Evolutionary conservation across 768 basidiomycete genomes (phyloP).

Genomic region (Trametes maxima): DNA sequence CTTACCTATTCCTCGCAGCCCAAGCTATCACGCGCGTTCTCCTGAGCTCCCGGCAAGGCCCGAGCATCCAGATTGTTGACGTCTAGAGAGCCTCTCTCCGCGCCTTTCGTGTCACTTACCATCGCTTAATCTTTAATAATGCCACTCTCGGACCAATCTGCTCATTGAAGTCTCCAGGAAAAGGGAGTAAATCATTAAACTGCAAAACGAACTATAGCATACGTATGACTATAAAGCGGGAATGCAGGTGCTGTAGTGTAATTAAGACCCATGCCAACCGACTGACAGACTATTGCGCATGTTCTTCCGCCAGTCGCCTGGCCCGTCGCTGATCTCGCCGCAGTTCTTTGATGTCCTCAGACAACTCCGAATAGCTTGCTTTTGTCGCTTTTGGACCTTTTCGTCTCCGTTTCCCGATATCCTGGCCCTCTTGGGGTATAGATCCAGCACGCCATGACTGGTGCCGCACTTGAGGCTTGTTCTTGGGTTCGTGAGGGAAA

Average conservation of each 20-base stretch:
- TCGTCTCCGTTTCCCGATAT: slow-evolving; percentile 57
- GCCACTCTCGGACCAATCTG: not conserved
- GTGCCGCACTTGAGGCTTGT: slow-evolving; percentile 65
- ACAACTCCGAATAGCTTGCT: slow-evolving; percentile 41
- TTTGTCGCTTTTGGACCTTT: slow-evolving; percentile 29
- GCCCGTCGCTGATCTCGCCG: slow-evolving; percentile 34
- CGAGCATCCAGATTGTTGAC: slow-evolving; percentile 88
- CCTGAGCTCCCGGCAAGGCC: slow-evolving; percentile 84
- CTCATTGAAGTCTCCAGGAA: not conserved
- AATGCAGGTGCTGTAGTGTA: not conserved
- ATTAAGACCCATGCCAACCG: no score
- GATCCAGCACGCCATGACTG: slow-evolving; percentile 39
- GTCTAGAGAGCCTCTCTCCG: slow-evolving; percentile 40
- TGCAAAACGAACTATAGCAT: not conserved
- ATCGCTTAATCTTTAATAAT: not conserved
- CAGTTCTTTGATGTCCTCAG: slow-evolving; percentile 43
- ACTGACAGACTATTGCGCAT: not conserved
- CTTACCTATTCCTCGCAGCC: slow-evolving; percentile 41
- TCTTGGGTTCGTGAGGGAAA: slow-evolving; percentile 90
- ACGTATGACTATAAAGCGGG: not conserved
- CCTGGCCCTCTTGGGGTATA: slow-evolving; percentile 41
- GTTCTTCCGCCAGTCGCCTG: slow-evolving; percentile 1
- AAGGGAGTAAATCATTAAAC: slow-evolving; percentile 6
- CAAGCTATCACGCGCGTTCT: slow-evolving; percentile 80
- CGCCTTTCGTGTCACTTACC: not conserved